Percentiles rank a stretch among this genome's conserved stretches.
Evolutionary conservation across 2,329 filamentous ascomycete genomes (phyloP).

Genomic region (Camptophora hylomeconis): DNA sequence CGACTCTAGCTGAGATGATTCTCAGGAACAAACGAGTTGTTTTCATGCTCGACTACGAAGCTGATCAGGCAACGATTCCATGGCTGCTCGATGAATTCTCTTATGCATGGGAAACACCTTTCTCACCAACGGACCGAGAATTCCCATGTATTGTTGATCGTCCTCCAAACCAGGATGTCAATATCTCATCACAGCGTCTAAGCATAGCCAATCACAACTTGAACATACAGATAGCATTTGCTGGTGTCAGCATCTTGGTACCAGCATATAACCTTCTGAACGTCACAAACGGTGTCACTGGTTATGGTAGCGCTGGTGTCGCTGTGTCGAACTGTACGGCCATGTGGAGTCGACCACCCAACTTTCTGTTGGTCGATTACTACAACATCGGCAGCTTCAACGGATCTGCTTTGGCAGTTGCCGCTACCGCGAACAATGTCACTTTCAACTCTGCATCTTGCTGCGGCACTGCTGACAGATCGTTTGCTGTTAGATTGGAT

Average conservation of each 20-base stretch:
- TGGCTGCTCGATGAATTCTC: conserved; percentile 82
- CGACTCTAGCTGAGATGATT: conserved; percentile 67
- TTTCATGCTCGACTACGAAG: conserved; percentile 74
- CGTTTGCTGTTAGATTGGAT: too few species aligned
- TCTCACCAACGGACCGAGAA: conserved; percentile 52
- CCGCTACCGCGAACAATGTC: conserved; percentile 58
- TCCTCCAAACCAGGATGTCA: conserved; percentile 42
- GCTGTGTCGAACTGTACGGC: conserved; percentile 50
- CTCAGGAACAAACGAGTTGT: conserved; percentile 56
- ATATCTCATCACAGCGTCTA: conserved; percentile 47
- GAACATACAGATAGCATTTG: conserved; percentile 61
- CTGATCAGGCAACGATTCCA: conserved; percentile 63
- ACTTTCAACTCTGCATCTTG: conserved; percentile 43
- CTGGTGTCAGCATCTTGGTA: conserved; percentile 51
- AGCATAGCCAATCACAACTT: conserved; percentile 88
- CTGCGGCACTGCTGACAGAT: conserved; percentile 12
- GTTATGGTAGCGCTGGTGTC: conserved; percentile 52
- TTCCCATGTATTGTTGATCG: conserved; percentile 74
- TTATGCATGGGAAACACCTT: conserved; percentile 84
- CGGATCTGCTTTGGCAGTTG: conserved; percentile 67
- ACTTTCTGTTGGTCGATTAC: conserved; percentile 66
- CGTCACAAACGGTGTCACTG: conserved; percentile 54
- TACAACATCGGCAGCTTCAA: conserved; percentile 58
- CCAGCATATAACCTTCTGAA: conserved; percentile 60
- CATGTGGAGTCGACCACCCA: conserved; percentile 58